A percentile compares a stretch with the other conserved stretches of the same genome.
These are phyloP conservation scores for Penicillium odoratum DNA, from an alignment of 495 filamentous ascomycete species.

Conservation along the genomic window DNA sequence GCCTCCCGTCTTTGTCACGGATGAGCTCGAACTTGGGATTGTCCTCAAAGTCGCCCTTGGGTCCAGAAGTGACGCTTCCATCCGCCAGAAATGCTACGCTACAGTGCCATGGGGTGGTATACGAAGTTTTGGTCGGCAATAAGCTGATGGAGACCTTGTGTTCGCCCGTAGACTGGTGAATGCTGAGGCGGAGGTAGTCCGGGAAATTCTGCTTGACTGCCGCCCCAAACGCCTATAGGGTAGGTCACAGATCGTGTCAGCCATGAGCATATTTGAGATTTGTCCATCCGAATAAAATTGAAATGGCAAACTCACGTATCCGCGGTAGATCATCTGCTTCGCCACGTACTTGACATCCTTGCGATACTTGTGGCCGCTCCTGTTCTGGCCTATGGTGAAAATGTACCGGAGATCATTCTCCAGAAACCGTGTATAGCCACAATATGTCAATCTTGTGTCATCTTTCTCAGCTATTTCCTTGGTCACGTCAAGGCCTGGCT, in stretches of 20 bases:
- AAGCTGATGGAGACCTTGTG: slow-evolving; percentile 13
- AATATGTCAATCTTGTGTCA: slow-evolving; percentile 13
- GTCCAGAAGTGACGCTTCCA: slow-evolving; percentile 7
- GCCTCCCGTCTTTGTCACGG: slow-evolving; percentile 5
- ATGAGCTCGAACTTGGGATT: slow-evolving; percentile 7
- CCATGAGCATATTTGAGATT: no score
- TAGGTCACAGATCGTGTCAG: neutral
- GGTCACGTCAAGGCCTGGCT: slow-evolving; percentile 8
- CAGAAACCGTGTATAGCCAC: slow-evolving; percentile 11
- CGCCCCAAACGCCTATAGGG: slow-evolving; percentile 4
- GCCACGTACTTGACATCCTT: slow-evolving; percentile 12
- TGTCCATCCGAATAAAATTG: no score
- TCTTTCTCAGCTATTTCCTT: slow-evolving; percentile 8
- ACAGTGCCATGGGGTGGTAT: slow-evolving; percentile 14
- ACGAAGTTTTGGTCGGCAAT: slow-evolving; percentile 9
- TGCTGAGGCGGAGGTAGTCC: slow-evolving; percentile 11
- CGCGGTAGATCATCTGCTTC: slow-evolving; percentile 12
- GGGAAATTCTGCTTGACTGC: slow-evolving; percentile 9
- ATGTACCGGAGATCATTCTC: slow-evolving; percentile 12
- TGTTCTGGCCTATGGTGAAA: slow-evolving; percentile 9
- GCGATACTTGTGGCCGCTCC: slow-evolving; percentile 10
- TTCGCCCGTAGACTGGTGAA: slow-evolving; percentile 10
- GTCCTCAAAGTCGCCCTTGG: slow-evolving; percentile 12
- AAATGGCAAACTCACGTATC: slow-evolving; percentile 3
- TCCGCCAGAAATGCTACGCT: slow-evolving; percentile 9